Base-by-base conservation (phyloP, 2,329 filamentous ascomycete genomes). In the Colletotrichum cereale region DNA sequence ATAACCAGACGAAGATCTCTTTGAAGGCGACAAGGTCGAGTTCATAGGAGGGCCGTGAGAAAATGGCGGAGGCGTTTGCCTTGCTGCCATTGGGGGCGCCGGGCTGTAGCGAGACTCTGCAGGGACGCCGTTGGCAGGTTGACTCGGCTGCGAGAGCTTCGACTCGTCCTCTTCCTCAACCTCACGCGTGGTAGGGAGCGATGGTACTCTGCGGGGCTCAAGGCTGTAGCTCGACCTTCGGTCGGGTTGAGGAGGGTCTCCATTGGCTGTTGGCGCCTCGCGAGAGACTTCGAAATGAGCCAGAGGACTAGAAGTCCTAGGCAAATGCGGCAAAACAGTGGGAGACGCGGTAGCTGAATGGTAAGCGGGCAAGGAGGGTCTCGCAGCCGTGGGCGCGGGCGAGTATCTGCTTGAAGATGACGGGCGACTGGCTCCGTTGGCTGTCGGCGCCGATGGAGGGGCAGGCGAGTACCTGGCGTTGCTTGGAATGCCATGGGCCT, bases 291-390 rank as follows among this genome's bases (percentile, higher is more conserved):
- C 90, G 70, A 90, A 91, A 75, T 92, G 89, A 7, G 90, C 90
- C 70, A 92, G 79, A 0, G 90, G 90, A 74, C 90, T 92, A 2
- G 90, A 92, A 2, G 90, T 92, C 73, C 90, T 84, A 11, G 90
- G 90, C 73, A 89, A 86, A 76, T 91, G 89, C 57, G 88, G 82
- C 50, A 91, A 81, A 47, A 84, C 79, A 18, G 87, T 80, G 1
- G 81, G 78, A 26, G 79, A 80, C 8, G 82, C 76, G 34, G 78
- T 74, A 36, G 77, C 75, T 18, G 82, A 65, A 72, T 80, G 79
- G 24, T 82, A 84, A 24, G 87, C 86, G 56, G 79, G 82, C n/a
- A 81, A 79, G 26, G 79, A 73, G 2, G 82, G 80, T 16, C 86
- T 84, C 8, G 82, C 78, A 26, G 75, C 75, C 11, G 82, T 75